Conservation (phyloP, 164 flowering plant species). For the Brasenia schreberi region DNA sequence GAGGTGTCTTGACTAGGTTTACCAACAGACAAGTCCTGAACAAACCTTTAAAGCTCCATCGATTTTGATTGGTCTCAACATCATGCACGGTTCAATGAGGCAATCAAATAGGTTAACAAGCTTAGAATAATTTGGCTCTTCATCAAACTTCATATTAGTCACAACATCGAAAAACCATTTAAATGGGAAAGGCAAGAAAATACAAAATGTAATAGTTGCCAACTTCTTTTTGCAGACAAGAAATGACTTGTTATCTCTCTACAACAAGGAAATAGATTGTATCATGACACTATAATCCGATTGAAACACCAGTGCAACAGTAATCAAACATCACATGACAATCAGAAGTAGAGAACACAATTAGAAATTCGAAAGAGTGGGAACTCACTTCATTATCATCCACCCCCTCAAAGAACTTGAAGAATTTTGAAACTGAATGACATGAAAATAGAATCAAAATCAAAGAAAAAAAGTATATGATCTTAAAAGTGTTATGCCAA, state of each 20-base stretch:
- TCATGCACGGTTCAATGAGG: conserved; percentile 43
- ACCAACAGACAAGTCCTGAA: not conserved
- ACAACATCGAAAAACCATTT: conserved; percentile 67
- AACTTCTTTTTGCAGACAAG: conserved; percentile 85
- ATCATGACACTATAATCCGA: no score
- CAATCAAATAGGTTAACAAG: conserved; percentile 59
- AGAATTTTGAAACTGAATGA: not conserved
- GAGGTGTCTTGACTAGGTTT: no score
- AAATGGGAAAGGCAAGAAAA: conserved; percentile 70
- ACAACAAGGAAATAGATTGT: conserved; percentile 6
- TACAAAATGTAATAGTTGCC: conserved; percentile 73
- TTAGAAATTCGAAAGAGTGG: not conserved
- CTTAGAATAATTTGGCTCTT: conserved; percentile 77
- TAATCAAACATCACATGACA: no score
- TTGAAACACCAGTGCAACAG: no score
- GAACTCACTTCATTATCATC: conserved; percentile 95
- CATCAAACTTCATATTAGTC: conserved; percentile 80
- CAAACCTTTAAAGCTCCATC: conserved; percentile 79
- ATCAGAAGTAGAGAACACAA: no score
- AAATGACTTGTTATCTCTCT: conserved; percentile 90
- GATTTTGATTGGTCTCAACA: conserved; percentile 51
- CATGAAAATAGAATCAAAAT: not conserved
- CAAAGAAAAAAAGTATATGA: no score
- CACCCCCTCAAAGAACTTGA: conserved; percentile 89
- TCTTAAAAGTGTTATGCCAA: no score